phyloP scores from a whole-genome alignment of 805 yeast species.

The Wickerhamomyces alni region DNA sequence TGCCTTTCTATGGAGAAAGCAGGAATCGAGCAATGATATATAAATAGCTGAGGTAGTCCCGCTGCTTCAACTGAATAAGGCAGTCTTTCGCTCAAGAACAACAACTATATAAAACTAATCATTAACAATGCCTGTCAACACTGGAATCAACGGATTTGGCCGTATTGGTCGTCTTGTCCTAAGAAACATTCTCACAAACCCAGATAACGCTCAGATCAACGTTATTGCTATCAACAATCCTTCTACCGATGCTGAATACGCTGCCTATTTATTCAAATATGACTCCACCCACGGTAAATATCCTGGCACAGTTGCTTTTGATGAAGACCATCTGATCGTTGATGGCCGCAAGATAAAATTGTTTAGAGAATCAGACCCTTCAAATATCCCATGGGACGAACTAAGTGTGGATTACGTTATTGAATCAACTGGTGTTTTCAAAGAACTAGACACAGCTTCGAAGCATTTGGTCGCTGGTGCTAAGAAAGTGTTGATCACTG shows the following conservation, averaged over 20 bases:
- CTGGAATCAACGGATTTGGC: constrained; percentile 94
- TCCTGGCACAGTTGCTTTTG: constrained; percentile 63
- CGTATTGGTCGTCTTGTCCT: constrained; percentile 88
- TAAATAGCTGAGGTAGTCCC: background rate
- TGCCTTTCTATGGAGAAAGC: background rate
- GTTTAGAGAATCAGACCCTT: constrained; percentile 81
- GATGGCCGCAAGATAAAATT: constrained; percentile 63
- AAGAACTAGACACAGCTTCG: constrained; percentile 70
- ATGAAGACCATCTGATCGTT: constrained; percentile 56
- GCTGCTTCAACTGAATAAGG: no score
- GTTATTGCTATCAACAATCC: constrained; percentile 91
- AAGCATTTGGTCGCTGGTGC: constrained; percentile 89
- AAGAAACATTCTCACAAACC: constrained; percentile 67
- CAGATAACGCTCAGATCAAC: constrained; percentile 37
- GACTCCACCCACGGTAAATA: constrained; percentile 89
- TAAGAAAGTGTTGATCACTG: constrained; percentile 91
- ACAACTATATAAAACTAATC: background rate
- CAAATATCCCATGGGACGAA: constrained; percentile 82
- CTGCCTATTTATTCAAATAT: constrained; percentile 93
- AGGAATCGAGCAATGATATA: background rate
- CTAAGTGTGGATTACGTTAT: constrained; percentile 79
- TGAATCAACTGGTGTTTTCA: constrained; percentile 95
- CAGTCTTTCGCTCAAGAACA: no score
- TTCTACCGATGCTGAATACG: constrained; percentile 83
- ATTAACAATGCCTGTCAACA: constrained; percentile 17